Percentiles rank a stretch among this genome's conserved stretches.
Evolutionary conservation across 208 protist species (phyloP).

Genomic region (Hexamita inflata): DNA sequence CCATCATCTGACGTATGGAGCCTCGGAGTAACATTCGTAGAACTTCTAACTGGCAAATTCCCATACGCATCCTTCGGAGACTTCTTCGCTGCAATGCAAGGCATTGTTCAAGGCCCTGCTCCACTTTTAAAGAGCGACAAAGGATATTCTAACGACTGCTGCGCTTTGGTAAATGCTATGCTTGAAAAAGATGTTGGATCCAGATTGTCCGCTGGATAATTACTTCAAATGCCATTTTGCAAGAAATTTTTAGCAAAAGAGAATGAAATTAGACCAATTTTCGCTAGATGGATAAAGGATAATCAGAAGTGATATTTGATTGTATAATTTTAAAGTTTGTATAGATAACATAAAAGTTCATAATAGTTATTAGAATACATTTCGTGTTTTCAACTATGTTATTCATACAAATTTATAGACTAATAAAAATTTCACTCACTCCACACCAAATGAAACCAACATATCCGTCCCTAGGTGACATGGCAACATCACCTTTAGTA

Average conservation of each 20-base stretch:
- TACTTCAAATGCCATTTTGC: slow-evolving; percentile 13
- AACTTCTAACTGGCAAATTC: slow-evolving; percentile 5
- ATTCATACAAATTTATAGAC: too few species aligned
- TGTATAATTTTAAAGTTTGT: too few species aligned
- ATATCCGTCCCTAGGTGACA: too few species aligned
- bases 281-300: slow-evolving; percentile 21
- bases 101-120: not conserved
- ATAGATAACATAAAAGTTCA: too few species aligned
- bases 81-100: slow-evolving; percentile 4
- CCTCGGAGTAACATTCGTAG: slow-evolving; percentile 18
- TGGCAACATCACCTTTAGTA: too few species aligned
- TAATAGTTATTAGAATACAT: too few species aligned
- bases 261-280: not conserved
- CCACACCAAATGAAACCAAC: too few species aligned
- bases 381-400: too few species aligned
- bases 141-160: not conserved
- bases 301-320: not conserved
- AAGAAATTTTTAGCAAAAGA: slow-evolving; percentile 15
- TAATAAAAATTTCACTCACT: too few species aligned
- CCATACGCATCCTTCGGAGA: not conserved
- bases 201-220: not conserved
- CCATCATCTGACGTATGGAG: not conserved
- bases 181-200: slow-evolving; percentile 6
- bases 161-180: not conserved
- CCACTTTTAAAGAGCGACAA: slow-evolving; percentile 7